Percentiles rank a stretch among this genome's conserved stretches.
Conservation (phyloP, 495 filamentous ascomycete genomes). For the Penicillium steckii region DNA sequence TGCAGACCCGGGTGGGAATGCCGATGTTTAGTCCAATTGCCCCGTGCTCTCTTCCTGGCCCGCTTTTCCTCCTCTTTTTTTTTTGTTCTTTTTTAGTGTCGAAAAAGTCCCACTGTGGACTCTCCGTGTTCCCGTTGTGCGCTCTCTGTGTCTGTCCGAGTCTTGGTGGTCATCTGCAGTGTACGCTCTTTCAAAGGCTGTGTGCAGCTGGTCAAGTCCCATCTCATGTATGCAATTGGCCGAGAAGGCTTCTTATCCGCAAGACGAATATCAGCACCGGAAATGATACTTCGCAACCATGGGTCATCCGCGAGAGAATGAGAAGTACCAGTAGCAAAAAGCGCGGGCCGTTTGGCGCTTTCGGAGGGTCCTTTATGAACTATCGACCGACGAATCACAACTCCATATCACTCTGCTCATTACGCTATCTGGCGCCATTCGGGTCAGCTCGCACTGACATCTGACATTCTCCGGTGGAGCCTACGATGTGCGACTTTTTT, state of each 20-base stretch:
- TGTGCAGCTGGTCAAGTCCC: slow-evolving; percentile 3
- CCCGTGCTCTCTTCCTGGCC: slow-evolving; percentile 22
- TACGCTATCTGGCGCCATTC: slow-evolving; percentile 19
- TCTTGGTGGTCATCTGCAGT: slow-evolving; percentile 16
- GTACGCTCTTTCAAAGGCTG: neutral
- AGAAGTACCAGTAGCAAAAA: neutral
- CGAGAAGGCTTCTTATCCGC: neutral
- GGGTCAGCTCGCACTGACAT: slow-evolving; percentile 34
- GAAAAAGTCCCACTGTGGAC: slow-evolving; percentile 9
- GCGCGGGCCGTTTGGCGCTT: slow-evolving; percentile 16
- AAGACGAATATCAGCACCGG: slow-evolving; percentile 4
- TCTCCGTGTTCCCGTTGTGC: slow-evolving; percentile 3
- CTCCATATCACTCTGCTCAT: neutral
- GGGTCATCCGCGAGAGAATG: neutral
- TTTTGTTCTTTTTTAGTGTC: slow-evolving; percentile 12
- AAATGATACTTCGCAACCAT: neutral
- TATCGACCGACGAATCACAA: slow-evolving; percentile 14
- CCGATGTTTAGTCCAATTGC: slow-evolving; percentile 17
- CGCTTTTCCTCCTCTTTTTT: too few species aligned
- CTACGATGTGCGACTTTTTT: neutral
- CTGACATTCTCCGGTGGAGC: slow-evolving; percentile 25
- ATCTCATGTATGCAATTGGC: neutral
- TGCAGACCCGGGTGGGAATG: slow-evolving; percentile 28
- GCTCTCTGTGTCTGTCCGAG: neutral
- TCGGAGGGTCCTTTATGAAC: slow-evolving; percentile 10